These are phyloP conservation scores for Floccularia luteovirens DNA, from an alignment of 768 basidiomycete genomes.

Conservation along the genomic window DNA sequence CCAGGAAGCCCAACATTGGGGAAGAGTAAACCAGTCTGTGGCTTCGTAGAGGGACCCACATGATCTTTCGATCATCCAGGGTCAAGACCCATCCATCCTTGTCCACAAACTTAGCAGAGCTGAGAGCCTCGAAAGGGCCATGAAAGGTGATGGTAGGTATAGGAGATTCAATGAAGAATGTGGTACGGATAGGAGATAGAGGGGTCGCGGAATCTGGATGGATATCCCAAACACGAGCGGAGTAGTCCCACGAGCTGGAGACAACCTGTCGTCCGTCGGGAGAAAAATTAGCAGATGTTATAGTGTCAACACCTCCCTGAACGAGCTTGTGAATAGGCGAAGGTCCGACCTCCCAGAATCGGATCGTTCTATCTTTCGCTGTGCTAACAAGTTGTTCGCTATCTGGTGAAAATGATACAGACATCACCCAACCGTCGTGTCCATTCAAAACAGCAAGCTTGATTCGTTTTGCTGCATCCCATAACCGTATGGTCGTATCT, in stretches of 20 bases:
- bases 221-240: slow-evolving; percentile 3
- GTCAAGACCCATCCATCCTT: not conserved
- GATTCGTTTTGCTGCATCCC: not conserved
- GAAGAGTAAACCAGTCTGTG: too few species aligned
- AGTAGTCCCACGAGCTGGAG: slow-evolving; percentile 1
- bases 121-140: not conserved
- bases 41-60: slow-evolving; percentile 1
- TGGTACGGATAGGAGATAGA: not conserved
- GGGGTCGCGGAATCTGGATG: not conserved
- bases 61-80: not conserved
- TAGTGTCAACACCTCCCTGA: not conserved
- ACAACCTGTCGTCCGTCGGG: slow-evolving; percentile 2
- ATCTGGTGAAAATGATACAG: slow-evolving; percentile 11
- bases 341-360: slow-evolving; percentile 7
- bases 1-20: too few species aligned
- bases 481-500: slow-evolving; percentile 1
- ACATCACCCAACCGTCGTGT: slow-evolving; percentile 5
- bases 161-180: not conserved
- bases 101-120: not conserved
- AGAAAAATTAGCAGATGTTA: not conserved
- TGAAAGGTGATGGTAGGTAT: not conserved
- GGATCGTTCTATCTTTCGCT: slow-evolving; percentile 9
- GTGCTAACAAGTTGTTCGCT: slow-evolving; percentile 6
- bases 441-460: slow-evolving; percentile 4
- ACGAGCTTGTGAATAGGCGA: not conserved